These are phyloP conservation scores for Rhizophagus prolifer DNA, from an alignment of 192 early-diverging fungal species.

Conservation along the genomic window DNA sequence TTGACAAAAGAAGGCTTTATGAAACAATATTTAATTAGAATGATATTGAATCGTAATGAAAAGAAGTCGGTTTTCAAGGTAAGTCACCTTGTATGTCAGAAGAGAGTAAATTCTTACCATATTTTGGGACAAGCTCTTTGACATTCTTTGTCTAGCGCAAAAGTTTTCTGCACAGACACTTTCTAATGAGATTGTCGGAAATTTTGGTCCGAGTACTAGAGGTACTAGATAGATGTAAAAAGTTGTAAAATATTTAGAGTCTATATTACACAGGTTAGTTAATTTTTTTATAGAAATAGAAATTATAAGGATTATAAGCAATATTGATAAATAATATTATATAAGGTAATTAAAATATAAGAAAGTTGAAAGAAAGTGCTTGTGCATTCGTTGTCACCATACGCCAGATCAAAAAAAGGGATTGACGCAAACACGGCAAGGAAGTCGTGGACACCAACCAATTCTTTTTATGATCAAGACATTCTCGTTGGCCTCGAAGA, in stretches of 20 bases:
- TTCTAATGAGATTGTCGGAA: neutral
- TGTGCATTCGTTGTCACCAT: neutral
- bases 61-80: neutral
- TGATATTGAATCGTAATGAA: neutral
- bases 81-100: neutral
- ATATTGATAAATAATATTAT: neutral
- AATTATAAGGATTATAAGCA: neutral
- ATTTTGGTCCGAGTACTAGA: neutral
- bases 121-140: conserved; percentile 11
- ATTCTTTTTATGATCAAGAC: conserved; percentile 1
- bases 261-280: neutral
- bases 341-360: neutral
- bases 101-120: conserved; percentile 1
- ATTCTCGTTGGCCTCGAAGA: neutral
- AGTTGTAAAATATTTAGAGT: neutral
- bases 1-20: conserved; percentile 20
- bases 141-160: conserved; percentile 1
- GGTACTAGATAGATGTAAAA: neutral
- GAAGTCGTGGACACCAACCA: neutral
- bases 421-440: neutral
- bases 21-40: neutral
- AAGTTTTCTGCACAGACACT: neutral
- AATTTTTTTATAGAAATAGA: neutral
- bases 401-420: neutral
- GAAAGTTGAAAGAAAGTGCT: neutral